Conservation (phyloP, 768 basidiomycete genomes). For the Albatrellus ellisii region DNA sequence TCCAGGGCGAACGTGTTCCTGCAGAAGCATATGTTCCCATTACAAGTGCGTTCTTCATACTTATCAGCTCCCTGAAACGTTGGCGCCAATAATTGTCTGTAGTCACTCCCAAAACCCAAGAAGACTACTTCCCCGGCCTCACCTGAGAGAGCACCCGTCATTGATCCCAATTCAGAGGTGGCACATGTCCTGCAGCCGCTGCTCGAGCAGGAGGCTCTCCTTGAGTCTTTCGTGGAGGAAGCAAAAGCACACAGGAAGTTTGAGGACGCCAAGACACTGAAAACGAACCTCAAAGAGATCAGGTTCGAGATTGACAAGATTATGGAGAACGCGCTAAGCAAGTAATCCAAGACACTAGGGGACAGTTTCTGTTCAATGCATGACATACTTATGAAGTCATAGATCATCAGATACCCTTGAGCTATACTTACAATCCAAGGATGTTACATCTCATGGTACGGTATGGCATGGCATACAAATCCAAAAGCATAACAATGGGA, state of each 20-base stretch:
- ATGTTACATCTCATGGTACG: no score
- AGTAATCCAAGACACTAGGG: no score
- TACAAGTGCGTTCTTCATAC: slow-evolving; percentile 39
- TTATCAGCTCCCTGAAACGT: background rate
- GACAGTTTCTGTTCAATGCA: no score
- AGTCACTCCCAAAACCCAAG: slow-evolving; percentile 39
- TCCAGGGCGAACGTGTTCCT: slow-evolving; percentile 69
- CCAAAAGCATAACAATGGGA: no score
- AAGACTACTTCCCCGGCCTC: slow-evolving; percentile 15
- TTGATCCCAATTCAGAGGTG: slow-evolving; percentile 56
- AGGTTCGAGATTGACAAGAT: slow-evolving; percentile 70
- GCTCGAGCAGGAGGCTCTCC: slow-evolving; percentile 85
- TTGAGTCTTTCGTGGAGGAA: slow-evolving; percentile 85
- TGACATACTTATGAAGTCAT: no score
- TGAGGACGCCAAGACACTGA: slow-evolving; percentile 84
- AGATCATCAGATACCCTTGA: no score
- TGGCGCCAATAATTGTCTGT: background rate
- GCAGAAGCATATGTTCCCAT: slow-evolving; percentile 80
- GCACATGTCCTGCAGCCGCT: slow-evolving; percentile 74
- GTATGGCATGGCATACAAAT: no score
- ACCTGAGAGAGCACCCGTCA: slow-evolving; percentile 15
- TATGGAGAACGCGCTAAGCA: slow-evolving; percentile 24
- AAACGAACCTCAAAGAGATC: slow-evolving; percentile 71
- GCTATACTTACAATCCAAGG: no score
- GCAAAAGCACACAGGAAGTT: slow-evolving; percentile 87